Evolutionary conservation across 106 monocot species (phyloP), one percentile per base, ranked within the genome.

Genomic region (Hemerocallis citrina): DNA sequence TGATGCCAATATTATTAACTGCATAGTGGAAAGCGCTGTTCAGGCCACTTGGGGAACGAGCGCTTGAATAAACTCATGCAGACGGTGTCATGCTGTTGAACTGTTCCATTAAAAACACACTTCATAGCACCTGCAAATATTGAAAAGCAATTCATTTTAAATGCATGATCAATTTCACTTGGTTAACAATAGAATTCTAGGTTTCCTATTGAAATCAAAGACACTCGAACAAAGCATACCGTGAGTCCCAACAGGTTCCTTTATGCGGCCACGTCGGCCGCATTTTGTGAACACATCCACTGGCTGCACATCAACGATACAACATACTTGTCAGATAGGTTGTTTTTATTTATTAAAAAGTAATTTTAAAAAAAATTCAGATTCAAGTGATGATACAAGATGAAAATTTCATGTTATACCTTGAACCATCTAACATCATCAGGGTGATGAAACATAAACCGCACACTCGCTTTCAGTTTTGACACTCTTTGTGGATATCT

Each of bases 361-460:
- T n/a, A n/a, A n/a, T n/a, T n/a, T n/a, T n/a, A n/a, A n/a, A n/a
- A 21, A 3, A 50, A 7, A 35, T 24, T 42, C 15, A 52, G 37
- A 52, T 13, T 19, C 15, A 14, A 40, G 11, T 36, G 20, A 3
- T 57, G 36, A 47, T 12, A 50, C 34, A 34, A 16, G 34, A 6
- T 30, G 7, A 6, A 38, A 61, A 17, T 1, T 8, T 8, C 1
- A 15, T 66, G 65, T 55, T 84, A n/a, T n/a, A 87, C 95, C 95
- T 96, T 91, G 52, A 96, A 90, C 90, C 95, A 96, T 75, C 86
- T 91, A 22, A 96, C 87, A 51, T 96, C 90, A 4, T 91, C 95
- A 38, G 95, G 86, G 52, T 74, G 75, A 64, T 96, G 90, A 71
- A 96, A 96, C 95, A 96, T 87, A 64, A 84, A 96, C 39, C 87